A percentile compares a stretch with the other conserved stretches of the same genome.
These are phyloP conservation scores for Scheffersomyces cryptocercus DNA, from an alignment of 1,139 yeast genomes.

Conservation along the genomic window DNA sequence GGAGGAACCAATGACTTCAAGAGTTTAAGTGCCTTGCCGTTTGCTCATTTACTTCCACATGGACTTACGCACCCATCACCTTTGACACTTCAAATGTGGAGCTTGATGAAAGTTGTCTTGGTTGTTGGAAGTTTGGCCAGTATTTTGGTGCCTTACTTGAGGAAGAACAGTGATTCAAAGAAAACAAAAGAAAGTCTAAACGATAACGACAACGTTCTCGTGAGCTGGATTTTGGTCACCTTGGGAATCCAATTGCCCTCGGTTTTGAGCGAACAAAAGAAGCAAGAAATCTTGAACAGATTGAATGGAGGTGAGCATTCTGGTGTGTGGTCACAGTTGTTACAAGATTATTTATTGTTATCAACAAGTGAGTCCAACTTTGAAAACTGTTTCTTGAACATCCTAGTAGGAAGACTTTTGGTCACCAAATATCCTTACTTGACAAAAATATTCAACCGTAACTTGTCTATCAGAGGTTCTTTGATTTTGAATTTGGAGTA, in stretches of 20 bases:
- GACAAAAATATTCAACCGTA: conserved; percentile 22
- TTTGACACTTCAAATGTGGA: conserved; percentile 26
- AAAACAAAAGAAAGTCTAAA: conserved; percentile 3
- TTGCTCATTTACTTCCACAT: conserved; percentile 26
- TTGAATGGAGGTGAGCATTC: conserved; percentile 24
- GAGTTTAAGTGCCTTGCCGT: conserved; percentile 41
- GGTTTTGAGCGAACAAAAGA: conserved; percentile 17
- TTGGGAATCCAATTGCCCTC: conserved; percentile 34
- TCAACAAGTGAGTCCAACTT: conserved; percentile 35
- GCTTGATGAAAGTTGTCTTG: conserved; percentile 25
- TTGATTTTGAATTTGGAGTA: conserved; percentile 35
- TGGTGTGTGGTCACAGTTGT: conserved; percentile 16
- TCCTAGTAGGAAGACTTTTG: conserved; percentile 33
- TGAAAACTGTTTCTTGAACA: conserved; percentile 36
- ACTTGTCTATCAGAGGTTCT: conserved; percentile 28
- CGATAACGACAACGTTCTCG: conserved; percentile 9
- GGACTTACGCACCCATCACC: conserved; percentile 27
- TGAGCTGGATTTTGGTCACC: conserved; percentile 27
- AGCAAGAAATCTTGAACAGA: conserved; percentile 19
- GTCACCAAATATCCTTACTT: conserved; percentile 21
- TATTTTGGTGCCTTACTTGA: conserved; percentile 25
- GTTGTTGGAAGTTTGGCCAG: conserved; percentile 28
- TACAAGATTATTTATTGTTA: conserved; percentile 31
- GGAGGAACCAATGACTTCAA: conserved; percentile 36
- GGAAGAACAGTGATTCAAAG: conserved; percentile 1